Percentiles rank a stretch among this genome's conserved stretches.
Evolutionary conservation across 768 basidiomycete species (phyloP).

Genomic region (Melanogaster broomeanus): DNA sequence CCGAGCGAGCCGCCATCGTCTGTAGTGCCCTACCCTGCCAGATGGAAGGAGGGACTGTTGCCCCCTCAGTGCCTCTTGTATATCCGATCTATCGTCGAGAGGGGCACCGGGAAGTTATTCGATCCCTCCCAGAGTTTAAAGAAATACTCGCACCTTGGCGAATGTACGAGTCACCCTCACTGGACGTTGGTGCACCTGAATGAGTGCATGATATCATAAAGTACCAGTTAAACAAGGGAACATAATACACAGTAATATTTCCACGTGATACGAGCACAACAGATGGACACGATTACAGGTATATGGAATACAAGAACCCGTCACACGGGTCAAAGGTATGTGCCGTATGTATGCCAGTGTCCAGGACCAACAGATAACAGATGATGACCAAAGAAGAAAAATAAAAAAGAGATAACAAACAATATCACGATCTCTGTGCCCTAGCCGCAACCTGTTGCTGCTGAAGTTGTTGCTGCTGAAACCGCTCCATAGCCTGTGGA

Average conservation of each 20-base stretch:
- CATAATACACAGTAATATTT: slow-evolving; percentile 19
- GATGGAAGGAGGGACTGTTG: no score
- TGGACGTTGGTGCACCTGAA: no score
- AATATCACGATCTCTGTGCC: slow-evolving; percentile 4
- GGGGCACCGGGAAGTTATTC: no score
- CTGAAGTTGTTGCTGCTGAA: slow-evolving; percentile 25
- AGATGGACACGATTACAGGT: background rate
- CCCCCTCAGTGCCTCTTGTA: no score
- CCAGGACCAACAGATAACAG: background rate
- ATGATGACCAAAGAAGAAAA: background rate
- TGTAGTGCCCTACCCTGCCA: background rate
- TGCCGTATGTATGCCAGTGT: background rate
- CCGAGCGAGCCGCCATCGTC: background rate
- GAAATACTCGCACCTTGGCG: no score
- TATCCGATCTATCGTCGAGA: no score
- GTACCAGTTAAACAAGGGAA: slow-evolving; percentile 8
- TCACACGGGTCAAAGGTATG: background rate
- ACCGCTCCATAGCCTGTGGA: slow-evolving; percentile 39
- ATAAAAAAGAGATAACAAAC: background rate
- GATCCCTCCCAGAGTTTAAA: no score
- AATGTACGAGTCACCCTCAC: no score
- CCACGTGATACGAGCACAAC: slow-evolving; percentile 1
- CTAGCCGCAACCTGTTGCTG: slow-evolving; percentile 19
- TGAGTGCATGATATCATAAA: no score
- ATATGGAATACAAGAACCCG: background rate